A percentile compares a stretch with the other conserved stretches of the same genome.
Evolutionary conservation across 2,329 filamentous ascomycete genomes (phyloP).

Genomic region (Dactylellina drechsleri): DNA sequence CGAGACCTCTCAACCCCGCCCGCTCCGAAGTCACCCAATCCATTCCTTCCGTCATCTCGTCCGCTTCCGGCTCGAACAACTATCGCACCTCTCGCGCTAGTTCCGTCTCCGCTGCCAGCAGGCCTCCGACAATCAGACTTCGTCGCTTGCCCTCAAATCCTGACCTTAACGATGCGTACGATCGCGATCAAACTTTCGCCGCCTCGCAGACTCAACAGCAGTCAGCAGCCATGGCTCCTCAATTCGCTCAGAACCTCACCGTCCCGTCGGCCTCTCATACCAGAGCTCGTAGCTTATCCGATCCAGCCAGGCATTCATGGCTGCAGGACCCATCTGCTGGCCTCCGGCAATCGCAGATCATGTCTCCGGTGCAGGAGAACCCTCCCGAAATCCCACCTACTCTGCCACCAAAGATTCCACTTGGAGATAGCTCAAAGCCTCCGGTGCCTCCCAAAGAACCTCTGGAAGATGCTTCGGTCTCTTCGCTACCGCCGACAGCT

Average conservation of each 20-base stretch:
- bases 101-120: slow-evolving; percentile 33
- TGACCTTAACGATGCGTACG: slow-evolving; percentile 46
- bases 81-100: slow-evolving; percentile 32
- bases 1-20: slow-evolving; percentile 3
- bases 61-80: slow-evolving; percentile 3
- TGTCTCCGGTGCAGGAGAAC: slow-evolving; percentile 48
- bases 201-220: slow-evolving; percentile 6
- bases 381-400: slow-evolving; percentile 42
- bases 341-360: slow-evolving; percentile 39
- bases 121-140: slow-evolving; percentile 50
- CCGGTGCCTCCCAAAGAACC: slow-evolving; percentile 46
- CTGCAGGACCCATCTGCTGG: slow-evolving; percentile 32
- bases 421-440: slow-evolving; percentile 11
- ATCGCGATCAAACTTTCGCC: slow-evolving; percentile 12
- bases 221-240: slow-evolving; percentile 26
- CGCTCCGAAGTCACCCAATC: slow-evolving; percentile 27
- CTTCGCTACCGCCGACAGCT: neutral
- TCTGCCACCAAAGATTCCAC: slow-evolving; percentile 46
- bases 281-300: slow-evolving; percentile 35
- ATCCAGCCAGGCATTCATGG: slow-evolving; percentile 52
- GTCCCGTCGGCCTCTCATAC: slow-evolving; percentile 32
- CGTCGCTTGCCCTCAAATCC: slow-evolving; percentile 43
- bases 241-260: slow-evolving; percentile 18
- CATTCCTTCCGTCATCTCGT: slow-evolving; percentile 47
- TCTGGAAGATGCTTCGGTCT: slow-evolving; percentile 16